Evolutionary conservation across 2,329 filamentous ascomycete genomes (phyloP), one percentile per base, ranked within the genome.

Genomic region (Immersiporthe knoxdaviesiana): DNA sequence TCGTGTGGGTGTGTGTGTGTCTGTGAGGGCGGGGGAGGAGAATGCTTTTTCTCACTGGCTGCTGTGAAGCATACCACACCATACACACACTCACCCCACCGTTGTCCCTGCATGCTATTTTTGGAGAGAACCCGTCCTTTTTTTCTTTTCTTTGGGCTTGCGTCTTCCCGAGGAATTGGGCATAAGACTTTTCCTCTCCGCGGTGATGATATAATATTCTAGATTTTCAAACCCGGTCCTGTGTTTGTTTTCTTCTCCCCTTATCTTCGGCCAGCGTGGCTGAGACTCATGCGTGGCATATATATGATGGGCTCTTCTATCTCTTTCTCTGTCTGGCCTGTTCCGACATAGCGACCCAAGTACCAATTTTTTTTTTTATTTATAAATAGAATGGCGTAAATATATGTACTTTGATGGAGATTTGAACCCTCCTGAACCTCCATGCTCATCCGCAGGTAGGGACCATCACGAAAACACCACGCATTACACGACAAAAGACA

Each of bases 141-240:
- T 47, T 2, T 47, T 47, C 21, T 7, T 21, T 21, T 5, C 30
- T 16, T 30, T 32, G 14, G n/a, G n/a, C n/a, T n/a, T 7, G 52
- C 18, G 30, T 59, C 32, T 37, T 10, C 21, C 8, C n/a, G 30
- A 18, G 56, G 30, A 32, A n/a, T 24, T 37, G 24, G 50, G 54
- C 56, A 37, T 37, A 59, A 18, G n/a, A n/a, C 18, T 59, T 59
- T n/a, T n/a, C n/a, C n/a, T n/a, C 21, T 47, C n/a, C 56, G 56
- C 8, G 7, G 5, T 37, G 56, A 32, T 59, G n/a, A n/a, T n/a
- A 59, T 59, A 59, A 59, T 37, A 59, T n/a, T 32, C 21, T 59
- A 59, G 30, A 59, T n/a, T 37, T 32, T n/a, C 44, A n/a, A 59
- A n/a, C n/a, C 10, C 7, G 32, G 18, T n/a, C 30, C 30, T 58